Percentiles rank a stretch among this genome's conserved stretches.
Evolutionary conservation across 83 land plant species (phyloP).

Genomic region (Thuja plicata): DNA sequence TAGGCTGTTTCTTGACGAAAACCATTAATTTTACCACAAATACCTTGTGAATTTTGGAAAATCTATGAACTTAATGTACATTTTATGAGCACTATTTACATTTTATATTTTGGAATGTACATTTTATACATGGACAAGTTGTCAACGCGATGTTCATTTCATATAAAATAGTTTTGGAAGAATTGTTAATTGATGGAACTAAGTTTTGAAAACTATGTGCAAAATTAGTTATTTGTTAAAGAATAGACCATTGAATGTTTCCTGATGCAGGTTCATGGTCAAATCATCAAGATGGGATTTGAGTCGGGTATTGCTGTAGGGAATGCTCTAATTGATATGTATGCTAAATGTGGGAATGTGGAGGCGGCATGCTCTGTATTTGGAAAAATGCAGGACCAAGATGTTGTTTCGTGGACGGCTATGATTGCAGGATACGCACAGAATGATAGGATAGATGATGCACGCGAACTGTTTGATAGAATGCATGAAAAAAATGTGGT

Average conservation of each 20-base stretch:
- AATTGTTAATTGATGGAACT: not conserved
- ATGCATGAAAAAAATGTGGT: constrained; percentile 14
- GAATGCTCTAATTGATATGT: constrained; percentile 16
- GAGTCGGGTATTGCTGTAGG: not conserved
- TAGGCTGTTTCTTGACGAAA: not conserved
- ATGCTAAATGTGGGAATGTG: constrained; percentile 14
- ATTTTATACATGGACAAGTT: not conserved
- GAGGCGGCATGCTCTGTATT: constrained; percentile 10
- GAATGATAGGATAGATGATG: constrained; percentile 13
- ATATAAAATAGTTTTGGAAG: not conserved
- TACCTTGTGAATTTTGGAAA: not conserved
- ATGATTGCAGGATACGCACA: constrained; percentile 22
- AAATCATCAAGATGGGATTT: not conserved
- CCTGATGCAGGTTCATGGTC: constrained; percentile 8
- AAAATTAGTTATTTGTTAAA: not conserved
- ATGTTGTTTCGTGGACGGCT: constrained; percentile 22
- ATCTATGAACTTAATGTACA: not conserved
- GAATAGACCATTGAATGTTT: not conserved
- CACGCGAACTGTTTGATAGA: constrained; percentile 8
- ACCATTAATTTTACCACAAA: not conserved
- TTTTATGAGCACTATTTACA: not conserved
- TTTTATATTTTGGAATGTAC: not conserved
- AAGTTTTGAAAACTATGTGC: not conserved
- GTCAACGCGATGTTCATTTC: not conserved
- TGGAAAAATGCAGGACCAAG: constrained; percentile 14